Evolutionary conservation across 1,284 basidiomycete species (phyloP).

Genomic region (Termitomyces sp.): DNA sequence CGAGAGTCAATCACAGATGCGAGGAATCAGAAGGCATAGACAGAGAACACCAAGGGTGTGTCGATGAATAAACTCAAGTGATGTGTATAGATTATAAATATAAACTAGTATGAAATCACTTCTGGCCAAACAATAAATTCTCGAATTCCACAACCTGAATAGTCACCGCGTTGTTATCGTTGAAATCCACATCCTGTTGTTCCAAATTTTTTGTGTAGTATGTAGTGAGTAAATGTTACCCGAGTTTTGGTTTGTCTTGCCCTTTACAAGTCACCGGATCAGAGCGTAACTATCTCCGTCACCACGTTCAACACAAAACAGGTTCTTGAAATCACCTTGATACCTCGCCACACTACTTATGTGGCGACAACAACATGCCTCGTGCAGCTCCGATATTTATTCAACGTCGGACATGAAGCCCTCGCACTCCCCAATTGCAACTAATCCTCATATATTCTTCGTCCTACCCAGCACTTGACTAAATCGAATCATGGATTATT

Average conservation of each 20-base stretch:
- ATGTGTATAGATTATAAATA: neutral
- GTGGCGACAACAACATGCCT: neutral
- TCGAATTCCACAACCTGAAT: neutral
- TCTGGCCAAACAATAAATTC: neutral
- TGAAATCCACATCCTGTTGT: neutral
- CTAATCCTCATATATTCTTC: neutral
- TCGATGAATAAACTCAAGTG: neutral
- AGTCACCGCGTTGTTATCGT: neutral
- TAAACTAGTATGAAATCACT: neutral
- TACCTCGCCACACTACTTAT: neutral
- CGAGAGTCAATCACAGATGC: constrained; percentile 57
- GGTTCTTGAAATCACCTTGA: neutral
- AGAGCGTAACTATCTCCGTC: neutral
- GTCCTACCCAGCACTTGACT: neutral
- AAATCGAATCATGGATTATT: neutral
- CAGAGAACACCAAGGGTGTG: neutral
- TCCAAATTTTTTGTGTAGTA: too few relatives aligned
- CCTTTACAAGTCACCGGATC: neutral
- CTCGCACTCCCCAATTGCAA: neutral
- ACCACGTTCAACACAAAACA: neutral
- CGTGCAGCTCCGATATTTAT: neutral
- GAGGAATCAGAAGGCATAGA: constrained; percentile 18
- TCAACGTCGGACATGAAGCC: neutral
- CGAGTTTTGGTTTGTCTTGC: neutral
- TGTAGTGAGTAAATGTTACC: neutral